phyloP scores from a whole-genome alignment of 768 basidiomycete genomes.

The Leccinum imitatum region DNA sequence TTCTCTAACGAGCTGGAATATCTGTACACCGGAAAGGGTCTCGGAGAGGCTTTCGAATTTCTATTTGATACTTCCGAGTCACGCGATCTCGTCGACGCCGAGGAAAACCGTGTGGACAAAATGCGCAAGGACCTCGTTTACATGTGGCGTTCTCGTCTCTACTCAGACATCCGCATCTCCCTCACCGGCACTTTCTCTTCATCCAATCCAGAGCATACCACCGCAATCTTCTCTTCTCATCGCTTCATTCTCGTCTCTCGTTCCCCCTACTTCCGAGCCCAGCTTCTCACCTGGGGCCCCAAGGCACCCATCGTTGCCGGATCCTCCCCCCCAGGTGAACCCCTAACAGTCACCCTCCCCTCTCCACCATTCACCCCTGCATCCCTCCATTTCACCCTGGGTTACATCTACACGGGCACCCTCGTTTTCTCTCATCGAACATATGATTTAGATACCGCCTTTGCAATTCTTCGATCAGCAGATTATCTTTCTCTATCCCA shows the following conservation, averaged over 20 bases:
- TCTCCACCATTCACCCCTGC: conserved; percentile 95
- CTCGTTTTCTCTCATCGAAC: conserved; percentile 89
- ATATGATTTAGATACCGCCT: conserved; percentile 90
- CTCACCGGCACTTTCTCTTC: conserved; percentile 70
- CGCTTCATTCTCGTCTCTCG: conserved; percentile 91
- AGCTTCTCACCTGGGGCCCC: conserved; percentile 68
- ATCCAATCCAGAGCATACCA: conserved; percentile 62
- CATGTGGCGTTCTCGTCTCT: conserved; percentile 95
- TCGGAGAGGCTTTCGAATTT: conserved; percentile 86
- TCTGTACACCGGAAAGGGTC: conserved; percentile 88
- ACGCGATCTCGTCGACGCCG: conserved; percentile 45
- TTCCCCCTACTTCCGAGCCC: conserved; percentile 81
- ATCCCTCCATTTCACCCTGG: conserved; percentile 89
- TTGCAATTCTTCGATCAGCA: conserved; percentile 84
- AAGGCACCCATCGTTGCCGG: conserved; percentile 32
- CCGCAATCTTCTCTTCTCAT: conserved; percentile 87
- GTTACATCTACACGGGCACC: conserved; percentile 94
- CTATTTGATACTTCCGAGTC: conserved; percentile 64
- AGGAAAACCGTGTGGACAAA: conserved; percentile 70
- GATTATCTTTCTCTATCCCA: conserved; percentile 73
- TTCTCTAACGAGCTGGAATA: conserved; percentile 93
- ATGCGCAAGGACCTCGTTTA: conserved; percentile 91
- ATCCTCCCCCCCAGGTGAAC: conserved; percentile 37
- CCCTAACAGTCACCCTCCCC: conserved; percentile 67
- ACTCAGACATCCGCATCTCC: conserved; percentile 85